These are phyloP conservation scores for Podila horticola DNA, from an alignment of 192 early-diverging fungal genomes.

Conservation along the genomic window DNA sequence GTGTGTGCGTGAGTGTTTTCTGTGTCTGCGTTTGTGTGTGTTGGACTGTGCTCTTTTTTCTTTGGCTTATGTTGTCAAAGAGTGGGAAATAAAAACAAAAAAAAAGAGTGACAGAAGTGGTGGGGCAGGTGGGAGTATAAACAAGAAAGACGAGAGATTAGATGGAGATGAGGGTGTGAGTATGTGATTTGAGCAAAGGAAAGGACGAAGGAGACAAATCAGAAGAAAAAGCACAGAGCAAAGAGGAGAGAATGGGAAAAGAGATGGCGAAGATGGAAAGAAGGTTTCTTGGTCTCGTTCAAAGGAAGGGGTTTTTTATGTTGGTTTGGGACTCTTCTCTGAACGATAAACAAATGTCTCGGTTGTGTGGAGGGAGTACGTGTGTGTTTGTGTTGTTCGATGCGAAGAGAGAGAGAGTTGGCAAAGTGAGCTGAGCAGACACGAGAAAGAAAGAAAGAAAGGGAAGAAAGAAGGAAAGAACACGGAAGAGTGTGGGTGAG, in stretches of 20 bases:
- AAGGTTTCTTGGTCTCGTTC: no score
- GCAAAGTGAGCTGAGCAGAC: background rate
- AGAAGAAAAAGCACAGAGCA: background rate
- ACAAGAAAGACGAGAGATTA: no score
- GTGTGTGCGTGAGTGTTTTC: background rate
- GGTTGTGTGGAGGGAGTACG: background rate
- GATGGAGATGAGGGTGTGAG: no score
- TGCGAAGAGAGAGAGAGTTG: background rate
- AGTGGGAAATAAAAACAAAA: no score
- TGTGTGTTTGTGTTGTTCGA: no score
- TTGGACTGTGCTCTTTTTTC: no score
- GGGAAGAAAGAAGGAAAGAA: constrained; percentile 1
- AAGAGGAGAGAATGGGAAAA: no score
- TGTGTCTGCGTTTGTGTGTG: background rate
- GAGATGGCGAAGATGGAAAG: background rate
- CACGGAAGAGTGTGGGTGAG: background rate
- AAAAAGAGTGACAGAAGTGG: no score
- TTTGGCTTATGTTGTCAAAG: no score
- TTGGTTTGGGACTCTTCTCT: background rate
- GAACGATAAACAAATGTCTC: background rate
- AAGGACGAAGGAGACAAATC: background rate
- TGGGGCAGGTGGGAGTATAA: no score
- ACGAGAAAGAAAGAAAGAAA: background rate
- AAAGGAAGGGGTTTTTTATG: no score
- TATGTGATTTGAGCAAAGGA: no score